A percentile compares a stretch with the other conserved stretches of the same genome.
Conservation (phyloP, 1,284 basidiomycete species). For the Lentinula novae-zelandiae region DNA sequence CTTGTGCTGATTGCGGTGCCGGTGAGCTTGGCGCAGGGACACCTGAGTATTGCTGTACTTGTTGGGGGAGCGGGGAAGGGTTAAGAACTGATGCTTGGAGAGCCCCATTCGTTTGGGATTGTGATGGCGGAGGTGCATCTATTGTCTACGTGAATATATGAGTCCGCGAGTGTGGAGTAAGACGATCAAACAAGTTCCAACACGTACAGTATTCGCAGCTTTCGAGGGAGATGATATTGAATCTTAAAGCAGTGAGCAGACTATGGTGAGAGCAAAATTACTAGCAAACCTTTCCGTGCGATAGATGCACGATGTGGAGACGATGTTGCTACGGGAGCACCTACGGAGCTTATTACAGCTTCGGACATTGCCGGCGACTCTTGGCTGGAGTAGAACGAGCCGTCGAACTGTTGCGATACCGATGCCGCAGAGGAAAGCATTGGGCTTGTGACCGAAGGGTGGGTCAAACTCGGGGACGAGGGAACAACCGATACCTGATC, state of each 20-base stretch:
- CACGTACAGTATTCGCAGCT: conserved; percentile 33
- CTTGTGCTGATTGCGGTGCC: conserved; percentile 25
- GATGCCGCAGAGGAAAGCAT: conserved; percentile 75
- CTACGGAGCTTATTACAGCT: conserved; percentile 51
- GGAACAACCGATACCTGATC: conserved; percentile 51
- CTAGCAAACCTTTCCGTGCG: conserved; percentile 39
- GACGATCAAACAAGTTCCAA: background rate
- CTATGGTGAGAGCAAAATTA: background rate
- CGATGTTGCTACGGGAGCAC: conserved; percentile 50
- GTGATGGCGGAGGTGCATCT: conserved; percentile 21
- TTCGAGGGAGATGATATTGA: conserved; percentile 33
- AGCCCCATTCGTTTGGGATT: conserved; percentile 32
- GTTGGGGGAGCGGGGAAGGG: conserved; percentile 60
- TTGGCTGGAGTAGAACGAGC: conserved; percentile 65
- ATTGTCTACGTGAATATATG: background rate
- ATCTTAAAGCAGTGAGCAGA: conserved; percentile 26
- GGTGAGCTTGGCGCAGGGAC: conserved; percentile 17
- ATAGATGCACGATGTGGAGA: conserved; percentile 45
- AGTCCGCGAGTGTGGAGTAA: background rate
- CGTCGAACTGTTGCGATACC: conserved; percentile 64
- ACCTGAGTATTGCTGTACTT: conserved; percentile 45
- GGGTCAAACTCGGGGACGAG: conserved; percentile 76
- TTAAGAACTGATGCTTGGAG: conserved; percentile 23
- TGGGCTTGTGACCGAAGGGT: conserved; percentile 74
- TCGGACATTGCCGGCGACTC: conserved; percentile 72